phyloP scores from a whole-genome alignment of 768 basidiomycete species.

The Panaeolus papilionaceus region DNA sequence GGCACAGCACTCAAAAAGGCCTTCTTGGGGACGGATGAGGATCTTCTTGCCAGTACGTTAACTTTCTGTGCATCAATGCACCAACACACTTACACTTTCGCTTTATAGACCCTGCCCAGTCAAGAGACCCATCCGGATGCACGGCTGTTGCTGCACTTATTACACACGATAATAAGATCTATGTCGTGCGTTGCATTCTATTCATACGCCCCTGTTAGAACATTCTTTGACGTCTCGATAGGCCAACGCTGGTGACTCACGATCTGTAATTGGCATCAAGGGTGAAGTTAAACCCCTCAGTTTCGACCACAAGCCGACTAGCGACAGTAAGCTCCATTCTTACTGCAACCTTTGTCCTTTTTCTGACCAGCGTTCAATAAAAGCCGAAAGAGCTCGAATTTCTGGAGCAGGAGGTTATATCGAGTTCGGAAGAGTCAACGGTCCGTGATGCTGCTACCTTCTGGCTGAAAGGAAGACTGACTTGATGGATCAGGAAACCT shows the following conservation, averaged over 20 bases:
- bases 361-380: slow-evolving; percentile 13
- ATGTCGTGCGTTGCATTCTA: slow-evolving; percentile 62
- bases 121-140: slow-evolving; percentile 93
- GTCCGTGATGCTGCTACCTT: slow-evolving; percentile 45
- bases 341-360: slow-evolving; percentile 14
- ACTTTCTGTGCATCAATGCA: slow-evolving; percentile 19
- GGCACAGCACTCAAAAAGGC: slow-evolving; percentile 82
- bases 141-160: slow-evolving; percentile 92
- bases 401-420: slow-evolving; percentile 93
- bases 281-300: slow-evolving; percentile 90
- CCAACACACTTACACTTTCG: slow-evolving; percentile 23
- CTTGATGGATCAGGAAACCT: slow-evolving; percentile 75
- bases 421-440: slow-evolving; percentile 96
- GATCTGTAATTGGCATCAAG: slow-evolving; percentile 84
- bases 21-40: slow-evolving; percentile 95
- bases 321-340: slow-evolving; percentile 61
- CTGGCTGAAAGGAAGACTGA: slow-evolving; percentile 9
- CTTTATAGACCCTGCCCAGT: slow-evolving; percentile 79
- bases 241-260: slow-evolving; percentile 98
- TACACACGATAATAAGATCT: slow-evolving; percentile 78
- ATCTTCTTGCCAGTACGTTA: slow-evolving; percentile 79
- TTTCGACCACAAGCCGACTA: slow-evolving; percentile 95
- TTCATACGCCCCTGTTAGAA: slow-evolving; percentile 11
- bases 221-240: slow-evolving; percentile 39
- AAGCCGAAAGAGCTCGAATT: slow-evolving; percentile 88